Conservation (phyloP, 352 stramenopile species). For the Halophytophthora batemanensis region DNA sequence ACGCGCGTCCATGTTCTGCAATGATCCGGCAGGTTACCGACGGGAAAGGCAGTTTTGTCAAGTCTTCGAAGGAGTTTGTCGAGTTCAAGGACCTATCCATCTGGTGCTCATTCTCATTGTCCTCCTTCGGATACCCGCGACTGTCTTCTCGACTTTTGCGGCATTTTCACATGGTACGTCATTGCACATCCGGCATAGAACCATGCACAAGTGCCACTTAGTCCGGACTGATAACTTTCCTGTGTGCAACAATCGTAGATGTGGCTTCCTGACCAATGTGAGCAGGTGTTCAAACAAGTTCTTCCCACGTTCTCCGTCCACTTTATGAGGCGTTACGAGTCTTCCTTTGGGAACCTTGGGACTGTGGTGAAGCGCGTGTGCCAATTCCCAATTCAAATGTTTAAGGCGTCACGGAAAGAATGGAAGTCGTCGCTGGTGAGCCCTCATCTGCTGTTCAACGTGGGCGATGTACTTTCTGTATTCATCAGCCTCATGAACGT, state of each 20-base stretch:
- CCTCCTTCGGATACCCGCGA: constrained; percentile 33
- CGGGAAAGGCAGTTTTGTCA: constrained; percentile 47
- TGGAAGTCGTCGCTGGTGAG: constrained; percentile 26
- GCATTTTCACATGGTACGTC: constrained; percentile 59
- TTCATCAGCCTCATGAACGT: constrained; percentile 50
- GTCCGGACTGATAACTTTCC: background rate
- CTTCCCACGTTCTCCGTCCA: constrained; percentile 37
- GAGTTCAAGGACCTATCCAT: constrained; percentile 52
- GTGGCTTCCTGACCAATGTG: constrained; percentile 38
- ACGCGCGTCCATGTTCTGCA: constrained; percentile 28
- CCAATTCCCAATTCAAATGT: constrained; percentile 47
- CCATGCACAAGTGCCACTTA: background rate
- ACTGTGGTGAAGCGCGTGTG: constrained; percentile 23
- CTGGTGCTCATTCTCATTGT: constrained; percentile 47
- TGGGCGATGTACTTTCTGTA: constrained; percentile 40
- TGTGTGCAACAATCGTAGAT: constrained; percentile 22
- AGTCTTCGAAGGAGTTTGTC: constrained; percentile 49
- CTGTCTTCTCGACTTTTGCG: constrained; percentile 46
- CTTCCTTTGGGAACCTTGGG: constrained; percentile 16
- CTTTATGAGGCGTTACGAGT: constrained; percentile 30
- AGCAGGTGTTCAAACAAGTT: constrained; percentile 35
- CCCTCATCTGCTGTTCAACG: constrained; percentile 42
- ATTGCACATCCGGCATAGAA: background rate
- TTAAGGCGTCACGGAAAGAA: constrained; percentile 18
- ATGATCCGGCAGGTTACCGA: constrained; percentile 69